phyloP scores from a whole-genome alignment of 2,329 filamentous ascomycete species.

The Verticillium isaacii region DNA sequence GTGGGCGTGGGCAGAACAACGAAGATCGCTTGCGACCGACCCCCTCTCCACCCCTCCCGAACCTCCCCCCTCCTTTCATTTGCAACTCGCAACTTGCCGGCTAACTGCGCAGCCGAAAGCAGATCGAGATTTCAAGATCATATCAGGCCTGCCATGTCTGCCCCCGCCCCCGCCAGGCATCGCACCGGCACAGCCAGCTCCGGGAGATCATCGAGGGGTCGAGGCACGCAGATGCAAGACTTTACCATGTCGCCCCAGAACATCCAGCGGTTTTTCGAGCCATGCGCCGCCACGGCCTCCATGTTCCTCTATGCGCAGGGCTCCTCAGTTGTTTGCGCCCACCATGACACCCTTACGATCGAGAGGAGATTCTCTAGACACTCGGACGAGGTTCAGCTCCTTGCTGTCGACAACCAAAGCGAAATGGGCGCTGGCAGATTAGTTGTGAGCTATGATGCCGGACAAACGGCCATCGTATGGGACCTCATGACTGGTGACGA shows the following conservation, averaged over 20 bases:
- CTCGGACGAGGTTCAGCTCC: conserved; percentile 73
- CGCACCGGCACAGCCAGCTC: conserved; percentile 56
- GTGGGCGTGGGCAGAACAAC: conserved; percentile 12
- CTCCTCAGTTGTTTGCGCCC: conserved; percentile 75
- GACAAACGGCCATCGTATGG: conserved; percentile 94
- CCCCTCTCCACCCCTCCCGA: conserved; percentile 5
- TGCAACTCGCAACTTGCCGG: conserved; percentile 14
- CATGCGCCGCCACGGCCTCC: conserved; percentile 85
- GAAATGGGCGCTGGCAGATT: conserved; percentile 78
- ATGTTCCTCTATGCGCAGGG: conserved; percentile 88
- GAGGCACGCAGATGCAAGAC: conserved; percentile 41
- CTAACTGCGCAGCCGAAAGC: conserved; percentile 17
- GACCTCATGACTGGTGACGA: conserved; percentile 89
- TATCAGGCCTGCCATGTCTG: conserved; percentile 51
- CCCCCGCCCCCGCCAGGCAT: conserved; percentile 50
- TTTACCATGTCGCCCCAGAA: conserved; percentile 47
- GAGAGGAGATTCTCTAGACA: conserved; percentile 84
- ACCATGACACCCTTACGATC: conserved; percentile 87
- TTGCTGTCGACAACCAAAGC: conserved; percentile 88
- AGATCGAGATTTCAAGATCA: conserved; percentile 19
- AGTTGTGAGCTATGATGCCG: conserved; percentile 88
- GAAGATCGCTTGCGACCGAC: conserved; percentile 1
- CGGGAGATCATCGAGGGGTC: conserved; percentile 47
- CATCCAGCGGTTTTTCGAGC: conserved; percentile 63
- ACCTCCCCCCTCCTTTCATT: conserved; percentile 15